These are phyloP conservation scores for Paxillus involutus DNA, from an alignment of 768 basidiomycete species.

Conservation along the genomic window DNA sequence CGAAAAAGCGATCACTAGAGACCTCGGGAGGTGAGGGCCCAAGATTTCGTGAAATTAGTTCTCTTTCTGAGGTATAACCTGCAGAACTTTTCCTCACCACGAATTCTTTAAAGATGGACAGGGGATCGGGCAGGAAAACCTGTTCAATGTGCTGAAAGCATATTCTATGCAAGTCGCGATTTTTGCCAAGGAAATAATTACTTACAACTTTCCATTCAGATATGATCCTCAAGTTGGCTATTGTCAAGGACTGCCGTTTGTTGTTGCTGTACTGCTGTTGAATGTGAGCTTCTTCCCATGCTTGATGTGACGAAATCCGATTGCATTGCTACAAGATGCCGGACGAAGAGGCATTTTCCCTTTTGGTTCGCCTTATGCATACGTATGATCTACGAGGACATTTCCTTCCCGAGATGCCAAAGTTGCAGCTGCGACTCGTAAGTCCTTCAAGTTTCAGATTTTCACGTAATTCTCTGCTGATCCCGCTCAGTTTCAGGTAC, in stretches of 20 bases:
- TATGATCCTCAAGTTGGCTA: slow-evolving; percentile 95
- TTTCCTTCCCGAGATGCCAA: slow-evolving; percentile 99
- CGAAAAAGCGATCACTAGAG: slow-evolving; percentile 92
- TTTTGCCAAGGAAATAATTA: not conserved
- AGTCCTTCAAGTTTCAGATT: slow-evolving; percentile 22
- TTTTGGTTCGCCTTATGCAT: slow-evolving; percentile 93
- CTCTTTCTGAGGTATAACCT: slow-evolving; percentile 10
- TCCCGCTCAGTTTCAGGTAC: slow-evolving; percentile 57
- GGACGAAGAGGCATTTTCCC: slow-evolving; percentile 97
- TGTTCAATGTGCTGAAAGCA: slow-evolving; percentile 97
- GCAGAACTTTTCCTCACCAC: slow-evolving; percentile 94
- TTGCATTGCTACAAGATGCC: slow-evolving; percentile 74
- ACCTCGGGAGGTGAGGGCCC: slow-evolving; percentile 71
- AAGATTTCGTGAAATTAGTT: not conserved
- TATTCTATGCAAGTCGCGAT: slow-evolving; percentile 75
- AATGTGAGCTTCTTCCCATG: slow-evolving; percentile 56
- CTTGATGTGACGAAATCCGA: not conserved
- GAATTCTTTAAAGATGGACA: slow-evolving; percentile 93
- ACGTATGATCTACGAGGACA: slow-evolving; percentile 95
- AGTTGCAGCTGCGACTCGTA: slow-evolving; percentile 87
- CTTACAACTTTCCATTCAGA: slow-evolving; percentile 36
- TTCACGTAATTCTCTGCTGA: not conserved
- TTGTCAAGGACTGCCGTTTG: slow-evolving; percentile 95
- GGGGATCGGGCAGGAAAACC: slow-evolving; percentile 94
- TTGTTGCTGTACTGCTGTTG: slow-evolving; percentile 89